Base-by-base conservation (phyloP, 805 yeast genomes). In the Saturnispora galanensis region DNA sequence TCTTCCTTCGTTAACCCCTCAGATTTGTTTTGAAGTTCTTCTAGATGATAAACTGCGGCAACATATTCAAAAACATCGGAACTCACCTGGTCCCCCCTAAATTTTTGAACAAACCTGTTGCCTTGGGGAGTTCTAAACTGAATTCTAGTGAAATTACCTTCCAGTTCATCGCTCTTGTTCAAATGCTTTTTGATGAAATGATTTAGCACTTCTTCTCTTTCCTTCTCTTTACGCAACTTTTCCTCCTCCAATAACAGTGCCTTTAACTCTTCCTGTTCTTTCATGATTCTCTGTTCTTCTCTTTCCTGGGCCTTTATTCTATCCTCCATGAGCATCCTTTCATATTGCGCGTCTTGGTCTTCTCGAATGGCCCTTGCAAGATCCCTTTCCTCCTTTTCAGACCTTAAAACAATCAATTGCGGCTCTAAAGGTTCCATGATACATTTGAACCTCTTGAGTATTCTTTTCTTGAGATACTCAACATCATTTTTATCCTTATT, bases 261-360 rank as follows among this genome's bases (percentile, higher is more conserved):
- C 16, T 46, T 13, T 29, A 51, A 18, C 16, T 33, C 40, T 31
- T 38, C 41, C 40, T 47, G 42, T 8, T 41, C 44, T 44, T 51
- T 52, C 29, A 53, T 61, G 42, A 35, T 30, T n/a, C 38, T 53
- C 52, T 52, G 45, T 17, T 48, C 48, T 39, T 62, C 57, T 50
- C 69, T 73, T 48, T 72, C 66, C 34, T 68, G 61, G 54, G 73
- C 74, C 54, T 80, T 78, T 35, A 68, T 52, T 51, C 66, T 69
- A 60, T 84, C 93, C 39, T 65, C 68, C 31, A 70, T 63, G 41
- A 84, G 62, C 0, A 87, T 77, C 48, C 70, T 73, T 51, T 76
- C 71, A 55, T 77, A 84, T 15, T 85, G 86, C 40, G 67, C 64
- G 52, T 83, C 87, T 58, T 84, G 93, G 50, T 76, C 71, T 52